Base-by-base conservation (phyloP, 202 grass and related monocot genomes). In the Elaeis oleifera region DNA sequence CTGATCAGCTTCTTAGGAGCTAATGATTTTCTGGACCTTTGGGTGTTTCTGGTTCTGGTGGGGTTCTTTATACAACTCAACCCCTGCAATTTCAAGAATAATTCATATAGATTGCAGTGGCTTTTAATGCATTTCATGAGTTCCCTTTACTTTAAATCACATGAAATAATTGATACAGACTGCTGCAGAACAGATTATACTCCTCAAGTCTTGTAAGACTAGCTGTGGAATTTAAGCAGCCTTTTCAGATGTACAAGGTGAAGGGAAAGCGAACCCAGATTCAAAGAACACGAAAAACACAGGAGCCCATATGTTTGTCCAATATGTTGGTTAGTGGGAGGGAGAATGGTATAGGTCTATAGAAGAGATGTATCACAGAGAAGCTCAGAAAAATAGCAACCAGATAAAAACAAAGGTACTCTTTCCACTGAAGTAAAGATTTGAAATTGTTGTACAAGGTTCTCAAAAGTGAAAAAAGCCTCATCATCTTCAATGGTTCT, bases 31-130 rank as follows among this genome's bases (percentile, higher is more conserved):
- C 17, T 71, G 39, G 54, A 15, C 4, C 8, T 51, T 8, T 14
- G 4, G 54, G 23, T 52, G 23, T 22, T 58, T 59, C 16, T 48
- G 36, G 29, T 48, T 44, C 36, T 13, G 9, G 32, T 7, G 36
- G 9, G 9, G 2, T 44, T 44, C 11, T 13, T 44, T 44, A 36
- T 58, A 60, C 32, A 24, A 16, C 32, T 60, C 32, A 25, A 36
- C 1, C 63, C 50, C 48, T n/a, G 48, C 8, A 67, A 25, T 44
- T 71, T 71, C 61, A 57, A 61, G 56, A 54, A 72, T 53, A 25
- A 71, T 71, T 50, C 56, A 68, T 26, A 56, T 8, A 56, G 65
- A 9, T 48, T 50, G 32, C 39, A 71, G 39, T 51, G 58, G 48
- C 68, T 18, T 49, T 56, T 25, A 20, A 44, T n/a, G 4, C 18